Conservation (phyloP, 23 red algal species). For the Gracilariopsis chorda region DNA sequence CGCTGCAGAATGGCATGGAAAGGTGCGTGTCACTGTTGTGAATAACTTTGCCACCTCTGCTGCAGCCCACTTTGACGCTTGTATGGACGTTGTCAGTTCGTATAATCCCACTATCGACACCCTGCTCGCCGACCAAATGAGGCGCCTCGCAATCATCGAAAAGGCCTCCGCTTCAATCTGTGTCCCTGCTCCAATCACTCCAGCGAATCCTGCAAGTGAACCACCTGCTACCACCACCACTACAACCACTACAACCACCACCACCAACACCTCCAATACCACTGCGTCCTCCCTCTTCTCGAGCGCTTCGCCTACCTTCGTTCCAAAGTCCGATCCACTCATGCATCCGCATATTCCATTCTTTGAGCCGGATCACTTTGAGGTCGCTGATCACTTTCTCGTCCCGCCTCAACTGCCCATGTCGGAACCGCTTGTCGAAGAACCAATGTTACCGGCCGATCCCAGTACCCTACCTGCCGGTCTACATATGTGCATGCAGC, state of each 20-base stretch:
- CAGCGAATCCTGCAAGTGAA: background rate
- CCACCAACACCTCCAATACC: too few relatives aligned
- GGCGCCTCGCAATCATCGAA: slow-evolving; percentile 46
- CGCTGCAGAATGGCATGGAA: slow-evolving; percentile 12
- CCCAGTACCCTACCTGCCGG: slow-evolving; percentile 28
- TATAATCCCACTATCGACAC: slow-evolving; percentile 32
- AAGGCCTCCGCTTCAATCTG: background rate
- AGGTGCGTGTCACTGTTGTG: slow-evolving; percentile 42
- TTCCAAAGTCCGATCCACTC: too few relatives aligned
- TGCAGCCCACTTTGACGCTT: slow-evolving; percentile 4
- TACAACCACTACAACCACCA: too few relatives aligned
- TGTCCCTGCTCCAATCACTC: slow-evolving; percentile 8
- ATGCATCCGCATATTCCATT: too few relatives aligned
- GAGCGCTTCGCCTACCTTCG: too few relatives aligned
- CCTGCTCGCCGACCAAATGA: slow-evolving; percentile 23
- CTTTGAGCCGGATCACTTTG: background rate
- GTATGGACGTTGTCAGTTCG: slow-evolving; percentile 25
- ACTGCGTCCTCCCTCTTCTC: too few relatives aligned
- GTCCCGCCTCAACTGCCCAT: background rate
- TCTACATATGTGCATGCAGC: slow-evolving; percentile 10
- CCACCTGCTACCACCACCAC: too few relatives aligned
- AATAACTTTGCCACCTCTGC: background rate
- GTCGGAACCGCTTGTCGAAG: background rate
- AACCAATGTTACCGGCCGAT: slow-evolving; percentile 28
- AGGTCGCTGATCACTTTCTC: slow-evolving; percentile 33